Evolutionary conservation across 768 basidiomycete species (phyloP), one percentile per base, ranked within the genome.

Genomic region (Rhodotorula diobovata): DNA sequence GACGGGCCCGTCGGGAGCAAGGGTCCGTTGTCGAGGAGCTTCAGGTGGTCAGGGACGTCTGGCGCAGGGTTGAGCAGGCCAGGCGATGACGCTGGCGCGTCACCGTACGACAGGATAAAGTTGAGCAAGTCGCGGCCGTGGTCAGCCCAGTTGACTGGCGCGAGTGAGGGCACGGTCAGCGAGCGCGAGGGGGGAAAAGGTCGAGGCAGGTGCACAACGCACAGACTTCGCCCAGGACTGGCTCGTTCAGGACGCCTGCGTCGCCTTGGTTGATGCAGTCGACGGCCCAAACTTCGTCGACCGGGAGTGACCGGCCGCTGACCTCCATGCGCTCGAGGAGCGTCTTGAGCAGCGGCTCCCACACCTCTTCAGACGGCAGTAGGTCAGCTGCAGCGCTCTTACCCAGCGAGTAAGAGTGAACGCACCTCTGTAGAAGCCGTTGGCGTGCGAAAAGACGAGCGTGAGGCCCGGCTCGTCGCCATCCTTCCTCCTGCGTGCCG

Each of bases 261-360:
- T 94, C 93, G 2, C 91, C 93, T 70, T 94, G 91, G 69, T 91
- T 88, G 8, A 88, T 84, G 11, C 90, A 85, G 74, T 96, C 93
- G 84, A 90, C 88, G 0, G 85, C 77, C 91, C 91, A 94, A 2
- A 93, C 83, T 65, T 89, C 86, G 82, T 90, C 83, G 79, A 93
- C 73, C 82, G 82, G 67, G 41, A 79, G 77, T 50, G 45, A 46
- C 18, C 10, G 16, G 6, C 39, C 45, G 34, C 37, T 28, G 34
- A n/a, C n/a, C 32, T 74, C 67, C 32, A 65, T 76, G 2, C 81
- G 81, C 39, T 83, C 79, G 4, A 93, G 78, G 14, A 94, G 78
- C 46, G 81, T 74, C 2, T 79, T 79, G 3, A 95, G 71, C 28
- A 84, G 84, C 0, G 90, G 86, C 77, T 94, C 90, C 88, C 89